phyloP scores from a whole-genome alignment of 1,284 basidiomycete genomes.

The Ceratobasidium theobromae region DNA sequence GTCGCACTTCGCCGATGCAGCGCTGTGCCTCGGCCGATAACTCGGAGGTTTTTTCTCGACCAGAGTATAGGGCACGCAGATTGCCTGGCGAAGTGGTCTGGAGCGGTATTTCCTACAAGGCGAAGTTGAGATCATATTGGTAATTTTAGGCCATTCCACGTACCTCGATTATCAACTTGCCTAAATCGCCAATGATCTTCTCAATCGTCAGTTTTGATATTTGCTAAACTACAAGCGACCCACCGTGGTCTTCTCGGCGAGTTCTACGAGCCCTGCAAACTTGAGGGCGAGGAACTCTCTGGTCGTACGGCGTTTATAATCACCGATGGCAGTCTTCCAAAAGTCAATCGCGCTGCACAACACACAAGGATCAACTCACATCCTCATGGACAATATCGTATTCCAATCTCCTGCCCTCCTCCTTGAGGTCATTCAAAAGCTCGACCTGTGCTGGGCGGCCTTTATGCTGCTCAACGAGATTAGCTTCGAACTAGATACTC shows the following conservation, averaged over 20 bases:
- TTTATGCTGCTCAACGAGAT: conserved; percentile 61
- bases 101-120: conserved; percentile 73
- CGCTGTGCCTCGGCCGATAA: conserved; percentile 65
- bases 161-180: conserved; percentile 73
- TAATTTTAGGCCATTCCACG: conserved; percentile 38
- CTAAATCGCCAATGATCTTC: conserved; percentile 83
- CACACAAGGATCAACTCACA: conserved; percentile 49
- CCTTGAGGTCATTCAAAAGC: conserved; percentile 67
- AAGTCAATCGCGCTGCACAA: background rate
- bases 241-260: conserved; percentile 79
- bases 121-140: conserved; percentile 18
- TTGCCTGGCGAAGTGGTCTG: conserved; percentile 79
- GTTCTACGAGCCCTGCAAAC: conserved; percentile 85
- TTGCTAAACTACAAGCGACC: conserved; percentile 38
- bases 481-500: background rate
- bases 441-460: conserved; percentile 77
- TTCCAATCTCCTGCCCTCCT: conserved; percentile 79
- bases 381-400: conserved; percentile 84
- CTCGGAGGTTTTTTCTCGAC: conserved; percentile 54
- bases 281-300: conserved; percentile 80
- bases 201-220: no score
- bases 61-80: conserved; percentile 68
- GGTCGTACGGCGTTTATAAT: conserved; percentile 76
- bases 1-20: conserved; percentile 57
- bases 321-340: conserved; percentile 53